Base-by-base conservation (phyloP, 768 basidiomycete species). In the Sistotremastrum suecicum region DNA sequence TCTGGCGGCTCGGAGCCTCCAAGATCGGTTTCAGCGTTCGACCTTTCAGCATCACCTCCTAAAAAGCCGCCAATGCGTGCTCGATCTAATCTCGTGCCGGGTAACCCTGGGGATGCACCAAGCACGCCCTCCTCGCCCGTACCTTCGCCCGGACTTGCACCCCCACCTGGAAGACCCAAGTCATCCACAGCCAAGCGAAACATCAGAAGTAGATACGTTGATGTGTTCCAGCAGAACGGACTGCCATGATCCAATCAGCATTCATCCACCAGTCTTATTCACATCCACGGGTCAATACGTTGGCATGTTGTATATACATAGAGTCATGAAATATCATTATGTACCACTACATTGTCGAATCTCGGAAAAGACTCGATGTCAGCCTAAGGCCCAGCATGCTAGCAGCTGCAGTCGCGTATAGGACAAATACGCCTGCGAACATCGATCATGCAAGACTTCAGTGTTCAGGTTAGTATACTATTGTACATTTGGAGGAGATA, bases 171-270 rank as follows among this genome's bases (percentile, higher is more conserved):
- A 37, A 58, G 70, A 30, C 70, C 74, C 29, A 72, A 69, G 49
- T 81, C 79, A 10, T 74, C 72, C 48, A 70, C 74, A 20, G 71
- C 77, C 29, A 92, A 87, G 64, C 80, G 82, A 50, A 82, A 78
- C 52, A 64, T 85, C 46, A 75, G 88, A 46, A 84, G 69, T 58
- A 77, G 86, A 50, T 95, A 95, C 58, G 89, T 95, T 3, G 88
- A 91, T 57, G 82, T 91, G n/a, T 80, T 91, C 61, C 78, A 83
- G 52, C 72, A 80, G 54, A 68, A 70, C 33, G 35, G 42, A 41
- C 41, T 36, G 42, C 42, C 36, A 20, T 41, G 41, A 20, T 20
- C 20, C 20, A 20, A 20, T 20, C 20, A 20, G 20, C 20, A 20
- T 20, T 20, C 20, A 20, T 20, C 20, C 20, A 20, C 20, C 20